phyloP scores from a whole-genome alignment of 371 early-diverging fungal species.

The Batkoa obscura region DNA sequence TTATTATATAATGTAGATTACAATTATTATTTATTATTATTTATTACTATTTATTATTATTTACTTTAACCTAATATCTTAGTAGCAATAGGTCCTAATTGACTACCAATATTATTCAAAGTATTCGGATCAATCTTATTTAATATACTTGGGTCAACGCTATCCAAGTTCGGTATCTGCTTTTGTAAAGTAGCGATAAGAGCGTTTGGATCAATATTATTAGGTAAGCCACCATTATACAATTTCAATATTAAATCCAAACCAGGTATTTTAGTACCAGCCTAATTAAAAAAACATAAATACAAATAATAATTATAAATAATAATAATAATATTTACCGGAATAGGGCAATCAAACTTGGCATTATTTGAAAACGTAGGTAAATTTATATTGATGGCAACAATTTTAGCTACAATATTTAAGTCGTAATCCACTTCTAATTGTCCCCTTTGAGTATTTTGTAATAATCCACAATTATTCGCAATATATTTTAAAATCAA shows the following conservation, averaged over 20 bases:
- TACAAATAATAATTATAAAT: neutral
- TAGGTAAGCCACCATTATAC: neutral
- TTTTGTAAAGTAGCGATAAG: neutral
- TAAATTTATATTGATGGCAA: neutral
- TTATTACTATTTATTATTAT: too few species aligned
- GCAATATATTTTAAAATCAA: constrained; percentile 1
- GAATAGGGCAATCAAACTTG: constrained; percentile 4
- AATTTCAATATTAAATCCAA: neutral
- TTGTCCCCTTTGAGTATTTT: neutral
- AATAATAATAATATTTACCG: neutral
- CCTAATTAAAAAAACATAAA: neutral
- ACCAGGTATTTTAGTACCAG: neutral
- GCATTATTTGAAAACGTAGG: neutral
- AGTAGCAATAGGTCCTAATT: too few species aligned
- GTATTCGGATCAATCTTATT: too few species aligned
- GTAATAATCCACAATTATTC: neutral
- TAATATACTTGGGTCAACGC: too few species aligned
- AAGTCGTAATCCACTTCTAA: neutral
- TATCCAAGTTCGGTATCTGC: too few species aligned
- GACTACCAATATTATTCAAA: too few species aligned
- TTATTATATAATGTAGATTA: too few species aligned
- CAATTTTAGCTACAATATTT: neutral
- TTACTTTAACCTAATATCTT: too few species aligned
- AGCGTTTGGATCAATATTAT: neutral
- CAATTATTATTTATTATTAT: too few species aligned